Evolutionary conservation across 768 basidiomycete genomes (phyloP).

Genomic region (Lentinus tigrinus): DNA sequence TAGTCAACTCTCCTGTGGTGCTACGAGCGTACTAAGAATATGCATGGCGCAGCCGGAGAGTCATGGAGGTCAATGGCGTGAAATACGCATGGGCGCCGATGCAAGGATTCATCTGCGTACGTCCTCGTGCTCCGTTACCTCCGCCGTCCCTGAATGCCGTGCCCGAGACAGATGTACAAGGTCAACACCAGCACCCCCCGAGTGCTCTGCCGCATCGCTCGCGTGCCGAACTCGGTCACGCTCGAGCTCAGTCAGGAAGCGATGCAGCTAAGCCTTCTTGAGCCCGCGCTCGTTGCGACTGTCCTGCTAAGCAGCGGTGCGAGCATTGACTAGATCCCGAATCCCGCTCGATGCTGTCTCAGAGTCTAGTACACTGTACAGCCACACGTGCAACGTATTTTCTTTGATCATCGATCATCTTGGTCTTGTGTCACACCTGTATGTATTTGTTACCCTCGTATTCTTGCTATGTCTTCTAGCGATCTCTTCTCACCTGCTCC

Average conservation of each 20-base stretch:
- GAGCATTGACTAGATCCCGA: constrained; percentile 47
- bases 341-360: neutral
- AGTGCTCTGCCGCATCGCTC: constrained; percentile 49
- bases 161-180: constrained; percentile 43
- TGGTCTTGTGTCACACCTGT: too few species aligned
- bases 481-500: too few species aligned
- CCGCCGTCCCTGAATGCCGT: neutral
- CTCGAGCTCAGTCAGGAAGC: constrained; percentile 59
- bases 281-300: constrained; percentile 49
- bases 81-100: constrained; percentile 57
- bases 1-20: neutral
- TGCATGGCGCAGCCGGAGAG: constrained; percentile 30
- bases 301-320: constrained; percentile 60
- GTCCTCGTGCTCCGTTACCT: constrained; percentile 19
- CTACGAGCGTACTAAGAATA: neutral
- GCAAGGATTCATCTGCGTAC: constrained; percentile 52
- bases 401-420: too few species aligned
- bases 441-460: too few species aligned
- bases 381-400: neutral
- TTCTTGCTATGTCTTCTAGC: too few species aligned
- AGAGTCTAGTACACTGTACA: neutral
- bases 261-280: constrained; percentile 52
- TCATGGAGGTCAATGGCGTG: constrained; percentile 50
- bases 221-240: constrained; percentile 40
- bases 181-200: constrained; percentile 33